These are phyloP conservation scores for Alternaria ventricosa DNA, from an alignment of 2,329 filamentous ascomycete genomes.

Conservation along the genomic window DNA sequence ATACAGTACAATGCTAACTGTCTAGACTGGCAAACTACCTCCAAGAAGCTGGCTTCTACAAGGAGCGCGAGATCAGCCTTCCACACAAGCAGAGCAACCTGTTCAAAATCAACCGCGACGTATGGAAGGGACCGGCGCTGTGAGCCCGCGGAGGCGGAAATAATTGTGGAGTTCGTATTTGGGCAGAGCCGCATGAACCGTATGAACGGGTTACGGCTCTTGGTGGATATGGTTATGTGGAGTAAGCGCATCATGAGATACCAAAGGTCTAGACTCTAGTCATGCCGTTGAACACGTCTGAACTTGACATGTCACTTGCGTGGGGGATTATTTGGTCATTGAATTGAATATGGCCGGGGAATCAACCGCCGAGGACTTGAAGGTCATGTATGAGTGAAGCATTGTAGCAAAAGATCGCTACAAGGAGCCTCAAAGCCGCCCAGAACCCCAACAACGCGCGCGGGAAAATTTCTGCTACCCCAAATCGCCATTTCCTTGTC, in stretches of 20 bases:
- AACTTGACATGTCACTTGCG: neutral
- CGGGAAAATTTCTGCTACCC: constrained; percentile 19
- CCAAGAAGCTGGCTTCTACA: constrained; percentile 77
- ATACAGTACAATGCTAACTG: constrained; percentile 12
- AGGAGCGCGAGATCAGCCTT: constrained; percentile 84
- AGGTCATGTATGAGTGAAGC: neutral
- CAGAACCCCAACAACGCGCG: constrained; percentile 5
- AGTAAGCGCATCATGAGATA: constrained; percentile 28
- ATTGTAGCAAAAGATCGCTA: neutral
- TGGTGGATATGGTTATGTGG: constrained; percentile 21
- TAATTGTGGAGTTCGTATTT: constrained; percentile 13
- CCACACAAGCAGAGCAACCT: constrained; percentile 92
- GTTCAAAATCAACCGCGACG: constrained; percentile 79
- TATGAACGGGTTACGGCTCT: constrained; percentile 8
- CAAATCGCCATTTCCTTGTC: constrained; percentile 6
- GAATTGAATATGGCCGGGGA: neutral
- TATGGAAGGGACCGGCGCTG: constrained; percentile 61
- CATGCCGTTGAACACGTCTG: neutral
- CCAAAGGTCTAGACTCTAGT: constrained; percentile 10
- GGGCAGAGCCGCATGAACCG: constrained; percentile 18
- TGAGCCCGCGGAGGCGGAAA: constrained; percentile 19
- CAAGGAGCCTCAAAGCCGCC: neutral
- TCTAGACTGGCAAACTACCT: constrained; percentile 73
- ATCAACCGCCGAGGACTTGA: neutral
- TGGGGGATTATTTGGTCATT: constrained; percentile 2